Evolutionary conservation across 78 protist genomes (phyloP), one percentile per base, ranked within the genome.

Genomic region (Dictyostelium purpureum): DNA sequence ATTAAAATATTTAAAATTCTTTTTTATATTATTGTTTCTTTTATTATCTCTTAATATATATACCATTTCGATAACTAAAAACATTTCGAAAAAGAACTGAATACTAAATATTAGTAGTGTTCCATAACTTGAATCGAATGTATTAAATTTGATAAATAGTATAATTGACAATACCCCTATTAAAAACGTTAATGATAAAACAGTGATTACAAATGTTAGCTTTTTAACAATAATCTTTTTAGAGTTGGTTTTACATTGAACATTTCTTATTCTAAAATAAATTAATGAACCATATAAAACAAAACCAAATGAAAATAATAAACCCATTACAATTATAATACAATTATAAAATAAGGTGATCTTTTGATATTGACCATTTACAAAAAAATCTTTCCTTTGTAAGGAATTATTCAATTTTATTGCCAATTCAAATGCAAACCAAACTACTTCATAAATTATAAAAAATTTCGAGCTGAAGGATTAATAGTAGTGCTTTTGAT

Each of bases 181-280:
- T 33, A 79, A 31, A 37, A 79, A 79, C 40, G 88, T 79, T 37
- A 49, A 40, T 65, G 88, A 79, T 47, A 79, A 65, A 14, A 79
- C 37, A 18, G 88, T 79, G 6, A 66, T 43, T 4, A 79, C 54
- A 49, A 79, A 79, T 33, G 70, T 63, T 65, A 79, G 35, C 77
- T 79, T 79, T 59, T 28, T 59, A n/a, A 79, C 3, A 31, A 47
- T 70, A 16, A 45, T 38, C 63, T 79, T 49, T 79, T 79, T 79
- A 11, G 79, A 49, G 24, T 33, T 65, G 24, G 40, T 63, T 65
- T 63, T 18, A 42, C 28, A 63, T 65, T 59, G 43, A 47, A 70
- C 74, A 47, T 59, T 45, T 59, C 45, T 59, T 16, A 79, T 65
- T 42, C 63, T 26, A 57, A 28, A 19, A 37, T 61, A 79, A 28